phyloP scores from a whole-genome alignment of 495 filamentous ascomycete genomes.

The Podospora bellae-mahoneyi region DNA sequence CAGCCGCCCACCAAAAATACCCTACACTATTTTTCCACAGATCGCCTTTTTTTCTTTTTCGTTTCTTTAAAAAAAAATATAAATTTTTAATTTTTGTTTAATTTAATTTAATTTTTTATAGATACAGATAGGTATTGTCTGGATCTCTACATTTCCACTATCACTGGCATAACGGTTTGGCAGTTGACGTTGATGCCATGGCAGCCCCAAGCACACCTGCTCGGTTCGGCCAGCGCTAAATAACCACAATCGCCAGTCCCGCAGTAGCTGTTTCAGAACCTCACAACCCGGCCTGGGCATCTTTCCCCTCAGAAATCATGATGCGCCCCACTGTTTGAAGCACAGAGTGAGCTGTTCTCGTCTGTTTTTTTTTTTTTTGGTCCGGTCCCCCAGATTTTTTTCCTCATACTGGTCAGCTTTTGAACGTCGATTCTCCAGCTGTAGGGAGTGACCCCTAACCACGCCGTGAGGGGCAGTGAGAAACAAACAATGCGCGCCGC shows the following conservation, averaged over 20 bases:
- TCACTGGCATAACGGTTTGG: neutral
- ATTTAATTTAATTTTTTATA: neutral
- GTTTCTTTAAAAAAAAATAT: too few relatives aligned
- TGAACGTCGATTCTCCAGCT: neutral
- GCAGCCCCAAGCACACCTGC: neutral
- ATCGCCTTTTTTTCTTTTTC: too few relatives aligned
- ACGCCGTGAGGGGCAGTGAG: neutral
- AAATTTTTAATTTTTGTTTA: too few relatives aligned
- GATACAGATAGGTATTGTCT: neutral
- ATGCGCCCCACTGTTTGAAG: neutral
- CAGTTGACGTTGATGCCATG: neutral
- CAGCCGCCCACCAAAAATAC: neutral
- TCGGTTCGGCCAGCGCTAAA: slow-evolving; percentile 4
- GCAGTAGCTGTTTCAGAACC: slow-evolving; percentile 11
- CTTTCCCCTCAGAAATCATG: neutral
- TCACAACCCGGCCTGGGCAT: slow-evolving; percentile 3
- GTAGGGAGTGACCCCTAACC: slow-evolving; percentile 4
- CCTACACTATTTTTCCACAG: too few relatives aligned
- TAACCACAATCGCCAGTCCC: neutral
- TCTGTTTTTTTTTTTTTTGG: neutral
- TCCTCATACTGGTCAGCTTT: neutral
- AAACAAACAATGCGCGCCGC: slow-evolving; percentile 1
- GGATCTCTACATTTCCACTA: neutral
- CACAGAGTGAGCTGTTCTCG: neutral
- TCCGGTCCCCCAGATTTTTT: neutral